Evolutionary conservation across 2,329 filamentous ascomycete genomes (phyloP), one percentile per base, ranked within the genome.

Genomic region (Stagonosporopsis vannaccii): DNA sequence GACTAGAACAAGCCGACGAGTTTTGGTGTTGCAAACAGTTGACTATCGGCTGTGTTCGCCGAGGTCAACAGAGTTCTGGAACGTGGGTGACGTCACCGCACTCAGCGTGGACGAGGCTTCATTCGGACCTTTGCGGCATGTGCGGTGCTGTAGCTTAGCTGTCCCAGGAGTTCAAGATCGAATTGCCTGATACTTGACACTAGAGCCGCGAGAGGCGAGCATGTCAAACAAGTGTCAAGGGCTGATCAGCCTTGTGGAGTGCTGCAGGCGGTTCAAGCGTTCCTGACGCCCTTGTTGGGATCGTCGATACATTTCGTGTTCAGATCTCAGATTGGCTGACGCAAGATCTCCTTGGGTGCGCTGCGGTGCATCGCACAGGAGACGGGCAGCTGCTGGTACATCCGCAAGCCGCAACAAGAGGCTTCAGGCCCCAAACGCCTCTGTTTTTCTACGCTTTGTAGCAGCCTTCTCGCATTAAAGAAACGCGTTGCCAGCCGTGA

Each of bases 21-120:
- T 51, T 30, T 46, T 25, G 51, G 33, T 40, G 40, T 47, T 48
- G 53, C 47, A 47, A 46, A 30, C 48, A 47, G 32, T 43, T 42
- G 46, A 51, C 28, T 46, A 37, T 37, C 35, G 35, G 19, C 17
- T 20, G 9, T 37, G 35, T 11, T 20, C 35, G 3, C 19, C 35
- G n/a, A 11, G 42, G 47, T 47, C n/a, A n/a, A n/a, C n/a, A n/a
- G n/a, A n/a, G n/a, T n/a, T n/a, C 53, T 51, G 20, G 53, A 56
- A 51, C 43, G 12, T 19, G 49, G 22, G 41, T 56, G 42, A 56
- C 53, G 53, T 56, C 42, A 11, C 22, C 5, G 20, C 13, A 9
- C 4, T 15, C 17, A 46, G 8, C 37, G 37, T 33, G 53, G 32
- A 56, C 41, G 47, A 47, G 47, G 53, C 42, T 47, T 30, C 32